These are phyloP conservation scores for Candida fluviatilis DNA, from an alignment of 805 yeast species.

Conservation along the genomic window DNA sequence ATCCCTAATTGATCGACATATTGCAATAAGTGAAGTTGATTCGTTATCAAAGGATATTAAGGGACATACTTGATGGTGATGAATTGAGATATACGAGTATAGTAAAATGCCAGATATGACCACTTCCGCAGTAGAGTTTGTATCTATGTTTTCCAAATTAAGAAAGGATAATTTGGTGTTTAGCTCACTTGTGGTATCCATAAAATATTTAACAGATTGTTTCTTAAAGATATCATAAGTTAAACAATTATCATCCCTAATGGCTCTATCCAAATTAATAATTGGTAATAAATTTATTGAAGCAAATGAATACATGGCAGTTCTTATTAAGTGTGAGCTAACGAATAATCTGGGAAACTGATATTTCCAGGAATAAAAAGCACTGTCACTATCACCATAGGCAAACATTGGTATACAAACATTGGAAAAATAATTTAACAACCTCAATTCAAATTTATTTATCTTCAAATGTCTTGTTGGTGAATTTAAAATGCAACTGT, in stretches of 20 bases:
- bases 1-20: neutral
- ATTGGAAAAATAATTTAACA: conserved; percentile 21
- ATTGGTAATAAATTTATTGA: conserved; percentile 7
- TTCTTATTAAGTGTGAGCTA: conserved; percentile 21
- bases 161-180: neutral
- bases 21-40: neutral
- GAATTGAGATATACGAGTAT: conserved; percentile 27
- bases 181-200: neutral
- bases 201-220: neutral
- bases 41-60: conserved; percentile 19
- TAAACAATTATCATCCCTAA: neutral
- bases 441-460: conserved; percentile 9
- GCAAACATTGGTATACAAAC: conserved; percentile 25
- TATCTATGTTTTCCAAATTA: neutral
- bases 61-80: conserved; percentile 27
- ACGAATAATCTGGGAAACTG: conserved; percentile 23
- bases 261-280: neutral
- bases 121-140: conserved; percentile 13
- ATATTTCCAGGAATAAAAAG: conserved; percentile 22
- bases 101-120: conserved; percentile 18
- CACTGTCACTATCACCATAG: conserved; percentile 16
- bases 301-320: conserved; percentile 19
- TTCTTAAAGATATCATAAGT: neutral
- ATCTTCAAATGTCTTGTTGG: conserved; percentile 15
- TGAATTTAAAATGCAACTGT: conserved; percentile 11